A percentile compares a stretch with the other conserved stretches of the same genome.
Evolutionary conservation across 345 rosid genomes (phyloP).

Genomic region (Linum lewisii): DNA sequence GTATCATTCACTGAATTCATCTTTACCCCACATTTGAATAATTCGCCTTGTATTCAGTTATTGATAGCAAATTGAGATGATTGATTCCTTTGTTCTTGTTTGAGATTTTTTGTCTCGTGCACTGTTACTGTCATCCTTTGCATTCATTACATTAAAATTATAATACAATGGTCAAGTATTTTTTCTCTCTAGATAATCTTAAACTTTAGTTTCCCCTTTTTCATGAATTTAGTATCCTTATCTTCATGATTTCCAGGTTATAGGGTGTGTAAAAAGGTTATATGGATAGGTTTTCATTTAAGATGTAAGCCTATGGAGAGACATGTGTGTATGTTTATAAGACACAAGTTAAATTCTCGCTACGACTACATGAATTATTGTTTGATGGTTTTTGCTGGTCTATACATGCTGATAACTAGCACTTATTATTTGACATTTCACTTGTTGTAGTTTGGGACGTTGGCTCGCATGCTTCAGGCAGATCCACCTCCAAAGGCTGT

Average conservation of each 20-base stretch:
- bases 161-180: too few relatives aligned
- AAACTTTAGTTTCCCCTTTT: too few relatives aligned
- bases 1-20: background rate
- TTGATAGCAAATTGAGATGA: conserved; percentile 3
- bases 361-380: background rate
- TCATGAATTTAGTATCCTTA: too few relatives aligned
- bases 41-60: background rate
- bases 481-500: conserved; percentile 98
- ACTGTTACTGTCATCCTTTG: background rate
- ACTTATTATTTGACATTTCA: background rate
- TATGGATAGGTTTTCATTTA: too few relatives aligned
- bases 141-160: background rate
- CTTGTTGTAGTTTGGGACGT: conserved; percentile 66
- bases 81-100: background rate
- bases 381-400: background rate
- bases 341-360: background rate
- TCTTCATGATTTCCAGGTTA: too few relatives aligned
- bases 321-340: too few relatives aligned
- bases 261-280: too few relatives aligned
- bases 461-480: conserved; percentile 98
- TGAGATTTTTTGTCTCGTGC: background rate
- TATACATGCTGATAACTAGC: conserved; percentile 5
- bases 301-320: too few relatives aligned
- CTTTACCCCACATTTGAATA: background rate
- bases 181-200: background rate